Percentiles rank a stretch among this genome's conserved stretches.
Conservation (phyloP, 1,284 basidiomycete genomes). For the Trichosporon sp. region DNA sequence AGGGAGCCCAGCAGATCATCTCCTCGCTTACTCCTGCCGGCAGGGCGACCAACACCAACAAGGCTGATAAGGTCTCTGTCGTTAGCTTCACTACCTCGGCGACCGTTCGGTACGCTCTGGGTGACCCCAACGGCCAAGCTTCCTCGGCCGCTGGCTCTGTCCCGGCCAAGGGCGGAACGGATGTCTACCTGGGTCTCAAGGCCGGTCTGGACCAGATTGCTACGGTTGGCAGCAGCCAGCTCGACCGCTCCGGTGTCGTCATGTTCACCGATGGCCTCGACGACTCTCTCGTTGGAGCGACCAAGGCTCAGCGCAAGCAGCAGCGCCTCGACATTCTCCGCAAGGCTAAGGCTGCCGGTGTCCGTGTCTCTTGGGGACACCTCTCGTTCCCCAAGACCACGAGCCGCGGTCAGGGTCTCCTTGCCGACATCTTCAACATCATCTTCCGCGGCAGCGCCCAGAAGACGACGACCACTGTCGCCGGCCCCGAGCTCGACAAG, state of each 20-base stretch:
- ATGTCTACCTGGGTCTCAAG: neutral
- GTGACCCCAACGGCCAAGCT: neutral
- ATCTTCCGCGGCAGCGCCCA: no score
- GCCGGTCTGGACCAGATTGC: neutral
- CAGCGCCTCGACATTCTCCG: neutral
- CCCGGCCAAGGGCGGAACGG: neutral
- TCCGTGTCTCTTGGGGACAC: slow-evolving; percentile 8
- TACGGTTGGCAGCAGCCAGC: neutral
- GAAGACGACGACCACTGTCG: neutral
- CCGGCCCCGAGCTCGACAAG: neutral
- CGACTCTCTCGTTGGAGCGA: neutral
- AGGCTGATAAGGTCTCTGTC: neutral
- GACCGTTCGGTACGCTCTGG: neutral
- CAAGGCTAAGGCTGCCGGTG: neutral
- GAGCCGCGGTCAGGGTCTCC: no score
- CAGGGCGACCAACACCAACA: neutral
- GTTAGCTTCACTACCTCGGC: neutral
- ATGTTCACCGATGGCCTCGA: slow-evolving; percentile 9
- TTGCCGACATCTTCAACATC: no score
- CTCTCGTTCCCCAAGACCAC: neutral
- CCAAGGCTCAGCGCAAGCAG: neutral
- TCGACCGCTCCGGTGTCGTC: neutral
- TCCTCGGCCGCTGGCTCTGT: neutral
- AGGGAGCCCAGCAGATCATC: neutral
- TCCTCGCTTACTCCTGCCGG: neutral